Conservation (phyloP, 106 monocot genomes). For the Dioscorea dumetorum region DNA sequence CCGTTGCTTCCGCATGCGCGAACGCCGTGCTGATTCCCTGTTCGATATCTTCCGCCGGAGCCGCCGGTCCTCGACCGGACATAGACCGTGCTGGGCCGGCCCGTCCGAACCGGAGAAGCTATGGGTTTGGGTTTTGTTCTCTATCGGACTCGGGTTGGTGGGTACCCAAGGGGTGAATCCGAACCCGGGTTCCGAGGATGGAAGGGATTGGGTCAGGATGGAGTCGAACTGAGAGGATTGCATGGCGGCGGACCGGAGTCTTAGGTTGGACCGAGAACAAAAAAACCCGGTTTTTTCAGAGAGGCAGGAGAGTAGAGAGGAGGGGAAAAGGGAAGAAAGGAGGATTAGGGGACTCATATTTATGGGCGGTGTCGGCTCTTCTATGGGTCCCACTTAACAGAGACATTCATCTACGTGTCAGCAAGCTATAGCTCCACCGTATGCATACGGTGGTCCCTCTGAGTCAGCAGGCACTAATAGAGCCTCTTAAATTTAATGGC, state of each 20-base stretch:
- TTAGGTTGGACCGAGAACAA: neutral
- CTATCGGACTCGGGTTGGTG: neutral
- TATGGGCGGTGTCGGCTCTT: slow-evolving; percentile 12
- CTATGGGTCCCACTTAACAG: slow-evolving; percentile 4
- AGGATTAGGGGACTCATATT: slow-evolving; percentile 31
- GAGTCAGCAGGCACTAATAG: slow-evolving; percentile 6
- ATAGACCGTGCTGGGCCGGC: slow-evolving; percentile 6
- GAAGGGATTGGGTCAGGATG: slow-evolving; percentile 8
- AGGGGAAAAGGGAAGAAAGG: slow-evolving; percentile 61
- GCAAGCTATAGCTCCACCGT: neutral
- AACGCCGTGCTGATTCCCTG: slow-evolving; percentile 61
- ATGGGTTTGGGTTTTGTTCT: neutral
- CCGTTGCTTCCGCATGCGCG: slow-evolving; percentile 53
- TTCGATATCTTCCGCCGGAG: slow-evolving; percentile 54
- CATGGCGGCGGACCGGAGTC: neutral
- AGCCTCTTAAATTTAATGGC: neutral
- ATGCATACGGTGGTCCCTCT: neutral
- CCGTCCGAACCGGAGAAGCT: neutral
- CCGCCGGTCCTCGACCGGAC: slow-evolving; percentile 23
- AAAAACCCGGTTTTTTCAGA: neutral
- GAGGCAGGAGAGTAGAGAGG: neutral
- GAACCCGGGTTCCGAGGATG: slow-evolving; percentile 7
- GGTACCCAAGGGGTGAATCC: slow-evolving; percentile 1
- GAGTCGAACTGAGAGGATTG: neutral
- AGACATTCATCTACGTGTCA: slow-evolving; percentile 4